phyloP scores from a whole-genome alignment of 805 yeast genomes.

The Trichomonascus vanleenenianus region DNA sequence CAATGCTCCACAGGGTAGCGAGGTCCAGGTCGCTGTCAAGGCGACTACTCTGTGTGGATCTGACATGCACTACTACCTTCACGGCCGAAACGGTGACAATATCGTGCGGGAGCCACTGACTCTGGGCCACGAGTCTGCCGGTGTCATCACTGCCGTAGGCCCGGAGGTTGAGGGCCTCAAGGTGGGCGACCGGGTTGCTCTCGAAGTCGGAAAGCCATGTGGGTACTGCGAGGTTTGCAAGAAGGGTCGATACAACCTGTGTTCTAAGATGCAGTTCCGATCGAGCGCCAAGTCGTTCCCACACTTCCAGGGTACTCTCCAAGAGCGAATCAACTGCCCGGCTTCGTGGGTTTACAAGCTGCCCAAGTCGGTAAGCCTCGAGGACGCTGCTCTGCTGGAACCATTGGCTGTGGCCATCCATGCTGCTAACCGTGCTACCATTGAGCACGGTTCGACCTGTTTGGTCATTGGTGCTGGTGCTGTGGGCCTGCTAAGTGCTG shows the following conservation, averaged over 20 bases:
- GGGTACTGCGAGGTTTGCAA: constrained; percentile 68
- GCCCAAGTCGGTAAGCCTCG: constrained; percentile 69
- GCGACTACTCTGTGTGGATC: constrained; percentile 87
- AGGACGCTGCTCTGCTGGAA: constrained; percentile 83
- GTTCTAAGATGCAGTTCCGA: constrained; percentile 75
- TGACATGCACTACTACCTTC: constrained; percentile 74
- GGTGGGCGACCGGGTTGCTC: constrained; percentile 80
- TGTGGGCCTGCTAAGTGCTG: constrained; percentile 69
- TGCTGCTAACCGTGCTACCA: constrained; percentile 54
- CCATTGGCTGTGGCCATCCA: constrained; percentile 86
- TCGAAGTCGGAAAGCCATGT: constrained; percentile 74
- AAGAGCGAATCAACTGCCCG: constrained; percentile 64
- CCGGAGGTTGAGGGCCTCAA: constrained; percentile 51
- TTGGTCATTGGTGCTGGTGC: constrained; percentile 88
- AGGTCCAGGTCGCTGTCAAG: constrained; percentile 65
- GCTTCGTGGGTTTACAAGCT: constrained; percentile 76
- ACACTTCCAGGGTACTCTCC: constrained; percentile 65
- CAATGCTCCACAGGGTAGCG: constrained; percentile 28
- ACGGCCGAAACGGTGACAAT: constrained; percentile 73
- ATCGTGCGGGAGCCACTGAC: constrained; percentile 73
- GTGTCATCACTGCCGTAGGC: constrained; percentile 67
- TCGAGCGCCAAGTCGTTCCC: constrained; percentile 78
- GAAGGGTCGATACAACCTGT: constrained; percentile 71
- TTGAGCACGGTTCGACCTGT: constrained; percentile 61
- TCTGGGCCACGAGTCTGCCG: constrained; percentile 82